Evolutionary conservation across 345 rosid species (phyloP), one percentile per base, ranked within the genome.

Genomic region (Kernera saxatilis): DNA sequence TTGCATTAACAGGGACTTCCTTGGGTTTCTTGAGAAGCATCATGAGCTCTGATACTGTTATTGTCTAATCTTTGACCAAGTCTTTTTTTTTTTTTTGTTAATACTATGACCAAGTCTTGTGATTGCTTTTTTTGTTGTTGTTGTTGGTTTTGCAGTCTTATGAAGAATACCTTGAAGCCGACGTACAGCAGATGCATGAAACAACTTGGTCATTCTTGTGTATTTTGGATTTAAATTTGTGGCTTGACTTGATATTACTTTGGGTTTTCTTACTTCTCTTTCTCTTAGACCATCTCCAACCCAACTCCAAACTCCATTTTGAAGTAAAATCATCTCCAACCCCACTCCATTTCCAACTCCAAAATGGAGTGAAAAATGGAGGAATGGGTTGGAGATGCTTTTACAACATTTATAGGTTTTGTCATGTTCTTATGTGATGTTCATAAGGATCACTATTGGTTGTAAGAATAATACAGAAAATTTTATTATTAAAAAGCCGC

Each of bases 91-190:
- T n/a, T n/a, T n/a, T n/a, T n/a, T n/a, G n/a, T n/a, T n/a, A n/a
- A n/a, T n/a, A n/a, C n/a, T n/a, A n/a, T 73, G 45, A 73, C 61
- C 66, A 73, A 66, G 45, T 50, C 69, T 60, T 51, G 69, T 67
- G 56, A 8, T 68, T 60, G 50, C n/a, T 19, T 59, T 50, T 48
- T 36, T 56, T 61, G n/a, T n/a, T n/a, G n/a, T 43, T 54, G 60
- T 55, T 62, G n/a, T 77, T 75, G n/a, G n/a, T n/a, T n/a, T 72
- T 81, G 86, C 91, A 93, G 97, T 86, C 98, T 11, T 93, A 93
- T 74, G 98, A 93, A 86, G 96, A 93, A 57, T 93, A 93, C 72
- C 84, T 90, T 80, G 97, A 87, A 78, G 85, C 79, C 62, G n/a
- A n/a, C n/a, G n/a, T 88, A 86, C 76, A 80, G 91, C 85, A 86